Evolutionary conservation across 805 yeast genomes (phyloP).

Genomic region (Lipomyces sp.): DNA sequence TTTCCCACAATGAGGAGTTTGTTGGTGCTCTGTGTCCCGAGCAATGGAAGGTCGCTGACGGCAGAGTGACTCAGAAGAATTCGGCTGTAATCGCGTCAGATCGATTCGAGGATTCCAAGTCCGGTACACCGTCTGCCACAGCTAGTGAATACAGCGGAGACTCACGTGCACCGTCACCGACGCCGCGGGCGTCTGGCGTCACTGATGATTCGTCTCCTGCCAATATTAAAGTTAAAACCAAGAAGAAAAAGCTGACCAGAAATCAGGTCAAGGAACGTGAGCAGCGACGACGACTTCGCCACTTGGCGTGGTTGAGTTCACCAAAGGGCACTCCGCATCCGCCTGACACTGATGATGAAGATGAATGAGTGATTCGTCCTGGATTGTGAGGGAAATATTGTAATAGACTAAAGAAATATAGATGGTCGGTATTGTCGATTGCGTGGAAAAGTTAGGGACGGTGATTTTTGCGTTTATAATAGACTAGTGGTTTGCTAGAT

Average conservation of each 20-base stretch:
- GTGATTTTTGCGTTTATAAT: not conserved
- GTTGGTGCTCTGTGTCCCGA: slow-evolving; percentile 98
- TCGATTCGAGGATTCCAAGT: slow-evolving; percentile 78
- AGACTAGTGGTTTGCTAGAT: not conserved
- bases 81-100: slow-evolving; percentile 71
- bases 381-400: not conserved
- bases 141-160: slow-evolving; percentile 43
- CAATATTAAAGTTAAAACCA: slow-evolving; percentile 86
- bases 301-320: slow-evolving; percentile 90
- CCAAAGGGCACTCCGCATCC: slow-evolving; percentile 99
- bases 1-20: slow-evolving; percentile 95
- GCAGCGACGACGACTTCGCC: slow-evolving; percentile 91
- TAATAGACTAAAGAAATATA: not conserved
- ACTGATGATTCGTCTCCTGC: slow-evolving; percentile 89
- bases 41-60: slow-evolving; percentile 96
- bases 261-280: slow-evolving; percentile 91
- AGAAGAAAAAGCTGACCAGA: slow-evolving; percentile 97
- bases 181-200: slow-evolving; percentile 34
- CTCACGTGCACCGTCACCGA: slow-evolving; percentile 38
- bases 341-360: slow-evolving; percentile 91
- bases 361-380: slow-evolving; percentile 44
- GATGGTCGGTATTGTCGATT: not conserved
- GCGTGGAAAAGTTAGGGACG: not conserved
- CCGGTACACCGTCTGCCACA: slow-evolving; percentile 53
- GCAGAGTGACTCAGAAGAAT: slow-evolving; percentile 84